Evolutionary conservation across 2,329 filamentous ascomycete genomes (phyloP), one percentile per base, ranked within the genome.

Genomic region (Elsinoe necatrix): DNA sequence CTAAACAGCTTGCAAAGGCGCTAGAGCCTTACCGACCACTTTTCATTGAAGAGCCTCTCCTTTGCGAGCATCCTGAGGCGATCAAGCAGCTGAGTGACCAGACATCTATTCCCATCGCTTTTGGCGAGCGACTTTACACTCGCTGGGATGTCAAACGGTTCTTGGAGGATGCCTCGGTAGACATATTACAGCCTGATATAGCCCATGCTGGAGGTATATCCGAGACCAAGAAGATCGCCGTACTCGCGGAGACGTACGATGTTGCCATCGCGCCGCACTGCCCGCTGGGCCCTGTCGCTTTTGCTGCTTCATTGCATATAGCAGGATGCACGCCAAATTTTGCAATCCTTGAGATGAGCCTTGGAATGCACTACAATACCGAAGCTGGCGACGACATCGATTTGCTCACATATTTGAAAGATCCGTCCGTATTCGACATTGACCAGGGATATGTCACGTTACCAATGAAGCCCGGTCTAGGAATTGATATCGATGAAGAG

Each of bases 351-450:
- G 86, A 90, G 68, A 89, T 89, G 87, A 85, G 82, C 55, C 65
- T 89, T 27, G 87, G 86, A 0, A 90, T 91, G 63, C 87, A 91
- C 67, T 91, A 90, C 66, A 91, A 91, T 62, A 69, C 71, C 3
- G 77, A 78, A 63, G 79, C 77, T 0, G 83, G 80, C 1, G 76
- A 80, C 1, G 35, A 39, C 12, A 75, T 82, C 62, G 85, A 88
- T 65, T 72, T 87, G 14, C 62, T 65, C 16, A 68, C 61, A 7
- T 69, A 69, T 54, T 11, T 67, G 16, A 64, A 63, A 34, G 62
- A 69, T 59, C 64, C 59, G 20, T 58, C 55, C 4, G 64, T 67
- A 1, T 69, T 67, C 47, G 58, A 57, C 21, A 64, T 68, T 39
- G 58, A 62, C 39, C 64, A 67, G 16, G 66, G 67, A 1, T 62